These are phyloP conservation scores for Fusarium buharicum DNA, from an alignment of 2,329 filamentous ascomycete genomes.

Conservation along the genomic window DNA sequence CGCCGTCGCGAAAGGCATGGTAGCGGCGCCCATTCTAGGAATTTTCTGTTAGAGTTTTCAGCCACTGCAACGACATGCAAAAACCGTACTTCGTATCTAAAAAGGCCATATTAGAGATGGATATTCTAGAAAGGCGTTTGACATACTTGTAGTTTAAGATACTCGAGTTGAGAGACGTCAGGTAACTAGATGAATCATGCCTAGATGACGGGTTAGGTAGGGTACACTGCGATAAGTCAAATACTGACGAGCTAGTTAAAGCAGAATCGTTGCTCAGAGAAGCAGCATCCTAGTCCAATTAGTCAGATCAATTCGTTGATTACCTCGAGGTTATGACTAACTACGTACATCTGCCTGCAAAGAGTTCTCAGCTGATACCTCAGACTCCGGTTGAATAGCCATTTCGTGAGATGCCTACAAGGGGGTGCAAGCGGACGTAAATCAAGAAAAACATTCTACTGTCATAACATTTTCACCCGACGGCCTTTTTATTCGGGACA, in stretches of 20 bases:
- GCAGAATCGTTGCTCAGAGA: constrained; percentile 2
- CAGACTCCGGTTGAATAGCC: neutral
- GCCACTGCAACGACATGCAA: accelerated
- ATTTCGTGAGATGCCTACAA: neutral
- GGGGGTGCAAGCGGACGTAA: too few species aligned
- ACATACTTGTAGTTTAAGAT: constrained; percentile 28
- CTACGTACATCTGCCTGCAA: constrained; percentile 9
- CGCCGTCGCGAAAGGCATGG: constrained; percentile 32
- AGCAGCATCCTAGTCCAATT: neutral
- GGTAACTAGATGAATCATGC: constrained; percentile 1
- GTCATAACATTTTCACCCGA: too few species aligned
- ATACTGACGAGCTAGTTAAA: neutral
- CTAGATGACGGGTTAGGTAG: neutral
- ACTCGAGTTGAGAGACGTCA: constrained; percentile 22
- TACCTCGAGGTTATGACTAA: neutral
- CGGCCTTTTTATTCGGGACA: too few species aligned
- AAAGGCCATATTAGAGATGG: neutral
- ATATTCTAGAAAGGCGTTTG: accelerated
- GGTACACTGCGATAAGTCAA: accelerated
- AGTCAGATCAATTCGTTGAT: neutral
- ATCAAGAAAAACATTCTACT: too few species aligned
- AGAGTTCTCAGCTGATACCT: constrained; percentile 1
- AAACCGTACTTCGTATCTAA: constrained; percentile 23
- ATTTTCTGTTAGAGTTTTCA: neutral
- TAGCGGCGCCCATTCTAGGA: constrained; percentile 33